Conservation (phyloP, 108 stramenopile genomes). For the Epipyxis sp. region DNA sequence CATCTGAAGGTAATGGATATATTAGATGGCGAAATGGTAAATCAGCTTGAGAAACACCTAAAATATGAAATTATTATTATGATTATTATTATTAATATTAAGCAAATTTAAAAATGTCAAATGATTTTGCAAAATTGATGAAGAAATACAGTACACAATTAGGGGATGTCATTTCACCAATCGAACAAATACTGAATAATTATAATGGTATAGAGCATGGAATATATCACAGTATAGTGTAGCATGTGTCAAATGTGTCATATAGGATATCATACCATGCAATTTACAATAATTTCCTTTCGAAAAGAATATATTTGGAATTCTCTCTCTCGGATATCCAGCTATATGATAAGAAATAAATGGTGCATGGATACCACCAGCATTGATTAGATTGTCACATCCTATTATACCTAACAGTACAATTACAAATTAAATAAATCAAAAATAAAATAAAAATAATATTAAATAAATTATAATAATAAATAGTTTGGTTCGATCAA, state of each 20-base stretch:
- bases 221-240: neutral
- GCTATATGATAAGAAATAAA: constrained; percentile 23
- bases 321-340: neutral
- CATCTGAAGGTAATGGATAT: constrained; percentile 53
- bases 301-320: constrained; percentile 40
- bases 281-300: constrained; percentile 56
- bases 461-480: too few relatives aligned
- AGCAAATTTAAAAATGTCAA: too few relatives aligned
- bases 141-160: too few relatives aligned
- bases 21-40: constrained; percentile 51
- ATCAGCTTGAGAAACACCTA: constrained; percentile 8
- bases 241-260: neutral
- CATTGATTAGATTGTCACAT: constrained; percentile 49
- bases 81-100: too few relatives aligned
- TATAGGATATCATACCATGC: constrained; percentile 36
- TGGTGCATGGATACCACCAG: constrained; percentile 42
- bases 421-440: too few relatives aligned
- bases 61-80: too few relatives aligned
- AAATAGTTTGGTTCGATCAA: too few relatives aligned
- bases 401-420: too few relatives aligned
- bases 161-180: too few relatives aligned
- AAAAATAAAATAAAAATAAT: too few relatives aligned
- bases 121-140: too few relatives aligned
- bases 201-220: neutral
- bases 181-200: too few relatives aligned